Conservation (phyloP, 345 rosid genomes). For the Raphanus sativus region DNA sequence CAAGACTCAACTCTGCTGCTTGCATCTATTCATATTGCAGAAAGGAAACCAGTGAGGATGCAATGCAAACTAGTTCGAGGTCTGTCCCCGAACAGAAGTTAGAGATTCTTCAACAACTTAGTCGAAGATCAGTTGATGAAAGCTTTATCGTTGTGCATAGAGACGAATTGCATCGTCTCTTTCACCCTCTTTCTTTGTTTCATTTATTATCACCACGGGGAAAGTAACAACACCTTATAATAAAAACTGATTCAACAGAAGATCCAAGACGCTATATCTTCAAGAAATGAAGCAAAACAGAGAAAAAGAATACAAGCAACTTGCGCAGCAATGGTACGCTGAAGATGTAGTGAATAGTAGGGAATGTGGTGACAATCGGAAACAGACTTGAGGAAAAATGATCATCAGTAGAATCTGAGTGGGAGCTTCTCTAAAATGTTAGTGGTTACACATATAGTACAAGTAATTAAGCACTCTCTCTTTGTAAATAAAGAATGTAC, state of each 20-base stretch:
- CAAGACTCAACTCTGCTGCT: conserved; percentile 20
- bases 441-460: neutral
- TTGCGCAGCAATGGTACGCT: conserved; percentile 46
- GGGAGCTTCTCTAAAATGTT: conserved; percentile 70
- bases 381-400: conserved; percentile 2
- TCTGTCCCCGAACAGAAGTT: conserved; percentile 28
- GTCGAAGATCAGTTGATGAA: conserved; percentile 52
- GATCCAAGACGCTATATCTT: conserved; percentile 55
- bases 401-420: conserved; percentile 55
- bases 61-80: conserved; percentile 20
- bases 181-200: conserved; percentile 7
- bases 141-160: conserved; percentile 60
- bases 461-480: neutral
- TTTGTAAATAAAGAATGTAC: conserved; percentile 24
- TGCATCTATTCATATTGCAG: conserved; percentile 25
- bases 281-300: conserved; percentile 59
- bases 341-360: conserved; percentile 30
- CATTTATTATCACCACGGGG: neutral
- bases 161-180: conserved; percentile 50
- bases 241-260: conserved; percentile 32
- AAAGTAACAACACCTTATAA: neutral
- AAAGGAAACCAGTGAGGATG: conserved; percentile 32
- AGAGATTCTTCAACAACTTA: conserved; percentile 36
- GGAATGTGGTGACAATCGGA: conserved; percentile 17
- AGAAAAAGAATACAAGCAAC: conserved; percentile 63